Base-by-base conservation (phyloP, 208 protist species). In the Leptomonas seymouri region DNA sequence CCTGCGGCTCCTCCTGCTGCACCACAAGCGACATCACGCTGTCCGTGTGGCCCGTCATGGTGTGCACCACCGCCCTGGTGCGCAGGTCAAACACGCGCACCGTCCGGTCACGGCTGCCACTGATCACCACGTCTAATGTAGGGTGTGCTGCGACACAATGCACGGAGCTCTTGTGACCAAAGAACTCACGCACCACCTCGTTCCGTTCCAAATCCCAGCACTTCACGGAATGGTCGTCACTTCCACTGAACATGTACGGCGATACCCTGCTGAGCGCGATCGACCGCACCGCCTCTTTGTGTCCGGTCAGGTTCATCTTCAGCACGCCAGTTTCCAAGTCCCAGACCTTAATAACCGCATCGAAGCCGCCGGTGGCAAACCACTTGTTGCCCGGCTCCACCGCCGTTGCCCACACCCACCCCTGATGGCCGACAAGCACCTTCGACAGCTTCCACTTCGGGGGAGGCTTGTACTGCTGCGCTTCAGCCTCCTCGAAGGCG, bases 191-290 rank as follows among this genome's bases (percentile, higher is more conserved):
- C 27, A 99, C 87, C 25, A 93, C 89, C 67, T 95, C 87, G 75
- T 98, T 98, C 6, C 78, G 76, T 74, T 99, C 98, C 15, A 99
- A 85, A 76, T 99, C 99, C 99, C 99, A 99, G 81, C 98, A 99
- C 67, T 98, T 97, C 20, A 99, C 87, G 41, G 90, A 87, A 78
- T 99, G 99, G 89, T 99, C 99, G 63, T 99, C 99, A 71, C 97
- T 98, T 23, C 84, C 92, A 28, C 92, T 99, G 78, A 99, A 99
- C 66, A 99, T 87, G 79, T 99, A 99, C 39, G 99, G 99, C 54
- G 97, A 97, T 21, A 91, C 67, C 8, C 72, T 61, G 49, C 93
- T 98, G 8, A 99, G 68, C 6, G 90, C 87, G 23, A 99, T 63
- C 14, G 78, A 76, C 34, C 96, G 92, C 36, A 98, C 89, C 28